A percentile compares a stretch with the other conserved stretches of the same genome.
These are phyloP conservation scores for Eimeria falciformis DNA, from an alignment of 169 alveolate genomes.

Conservation along the genomic window DNA sequence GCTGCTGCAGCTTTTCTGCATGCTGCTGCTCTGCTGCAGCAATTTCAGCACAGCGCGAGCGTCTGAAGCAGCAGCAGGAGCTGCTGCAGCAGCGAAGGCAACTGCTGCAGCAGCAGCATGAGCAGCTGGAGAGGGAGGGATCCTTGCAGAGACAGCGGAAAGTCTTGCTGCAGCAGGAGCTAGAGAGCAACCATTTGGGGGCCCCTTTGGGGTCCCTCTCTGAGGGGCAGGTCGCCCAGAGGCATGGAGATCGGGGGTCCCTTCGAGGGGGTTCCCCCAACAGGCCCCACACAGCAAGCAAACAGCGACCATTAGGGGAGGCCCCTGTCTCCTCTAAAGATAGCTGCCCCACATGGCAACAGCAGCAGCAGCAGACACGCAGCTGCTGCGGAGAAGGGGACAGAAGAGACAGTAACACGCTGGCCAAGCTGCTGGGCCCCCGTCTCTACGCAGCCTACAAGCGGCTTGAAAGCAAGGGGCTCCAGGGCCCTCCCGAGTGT, in stretches of 20 bases:
- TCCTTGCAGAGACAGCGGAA: slow-evolving; percentile 41
- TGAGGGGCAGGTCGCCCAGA: not conserved
- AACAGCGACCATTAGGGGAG: not conserved
- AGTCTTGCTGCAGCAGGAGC: slow-evolving; percentile 44
- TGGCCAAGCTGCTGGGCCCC: slow-evolving; percentile 19
- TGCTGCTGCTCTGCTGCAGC: slow-evolving; percentile 52
- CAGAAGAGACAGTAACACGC: slow-evolving; percentile 10
- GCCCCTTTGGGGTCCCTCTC: not conserved
- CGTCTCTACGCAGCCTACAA: slow-evolving; percentile 33
- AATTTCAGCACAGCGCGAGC: slow-evolving; percentile 9
- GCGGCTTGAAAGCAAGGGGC: slow-evolving; percentile 15
- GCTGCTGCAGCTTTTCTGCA: slow-evolving; percentile 29
- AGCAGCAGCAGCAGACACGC: slow-evolving; percentile 42
- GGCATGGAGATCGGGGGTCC: not conserved
- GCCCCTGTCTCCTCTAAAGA: slow-evolving; percentile 2
- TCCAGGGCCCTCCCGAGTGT: not conserved
- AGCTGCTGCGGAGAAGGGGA: not conserved
- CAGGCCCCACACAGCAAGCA: not conserved
- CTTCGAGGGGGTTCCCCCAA: not conserved
- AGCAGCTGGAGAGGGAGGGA: no score
- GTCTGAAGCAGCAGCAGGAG: slow-evolving; percentile 54
- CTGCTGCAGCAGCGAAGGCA: not conserved
- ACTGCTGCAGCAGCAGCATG: slow-evolving; percentile 26
- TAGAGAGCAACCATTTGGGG: not conserved
- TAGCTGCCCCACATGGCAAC: slow-evolving; percentile 12